Conservation (phyloP, 192 early-diverging fungal genomes). For the Coemansia sp. region DNA sequence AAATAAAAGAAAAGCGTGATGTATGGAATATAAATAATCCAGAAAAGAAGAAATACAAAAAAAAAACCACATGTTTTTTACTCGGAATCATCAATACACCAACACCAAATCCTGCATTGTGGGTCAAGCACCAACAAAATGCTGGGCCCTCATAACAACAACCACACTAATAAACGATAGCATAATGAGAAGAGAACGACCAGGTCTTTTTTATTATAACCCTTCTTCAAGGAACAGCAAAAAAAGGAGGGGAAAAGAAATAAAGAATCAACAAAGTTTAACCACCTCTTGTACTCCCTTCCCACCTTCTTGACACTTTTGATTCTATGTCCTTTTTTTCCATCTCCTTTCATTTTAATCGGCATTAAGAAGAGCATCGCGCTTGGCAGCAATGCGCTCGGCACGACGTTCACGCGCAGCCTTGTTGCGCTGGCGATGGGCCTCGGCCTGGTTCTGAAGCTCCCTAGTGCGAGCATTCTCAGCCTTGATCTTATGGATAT, state of each 20-base stretch:
- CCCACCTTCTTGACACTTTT: no score
- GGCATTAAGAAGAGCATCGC: conserved; percentile 67
- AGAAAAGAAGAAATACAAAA: no score
- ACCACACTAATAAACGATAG: no score
- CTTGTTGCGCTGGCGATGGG: conserved; percentile 94
- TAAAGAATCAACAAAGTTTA: background rate
- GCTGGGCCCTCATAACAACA: no score
- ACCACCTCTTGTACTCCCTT: no score
- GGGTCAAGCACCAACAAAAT: no score
- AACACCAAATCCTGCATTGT: no score
- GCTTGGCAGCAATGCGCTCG: conserved; percentile 85
- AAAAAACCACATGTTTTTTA: no score
- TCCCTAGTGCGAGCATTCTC: conserved; percentile 92
- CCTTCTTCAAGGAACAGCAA: background rate
- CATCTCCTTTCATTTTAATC: conserved; percentile 33
- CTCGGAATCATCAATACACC: no score
- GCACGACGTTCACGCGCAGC: conserved; percentile 92
- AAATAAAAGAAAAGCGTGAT: background rate
- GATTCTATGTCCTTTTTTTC: background rate
- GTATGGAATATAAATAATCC: no score
- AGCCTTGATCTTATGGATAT: conserved; percentile 99
- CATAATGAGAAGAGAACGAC: no score
- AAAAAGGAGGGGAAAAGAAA: background rate
- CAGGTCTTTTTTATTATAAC: no score
- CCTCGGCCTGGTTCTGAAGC: conserved; percentile 96